Base-by-base conservation (phyloP, 2,329 filamentous ascomycete species). In the Trichophyton mentagrophytes region DNA sequence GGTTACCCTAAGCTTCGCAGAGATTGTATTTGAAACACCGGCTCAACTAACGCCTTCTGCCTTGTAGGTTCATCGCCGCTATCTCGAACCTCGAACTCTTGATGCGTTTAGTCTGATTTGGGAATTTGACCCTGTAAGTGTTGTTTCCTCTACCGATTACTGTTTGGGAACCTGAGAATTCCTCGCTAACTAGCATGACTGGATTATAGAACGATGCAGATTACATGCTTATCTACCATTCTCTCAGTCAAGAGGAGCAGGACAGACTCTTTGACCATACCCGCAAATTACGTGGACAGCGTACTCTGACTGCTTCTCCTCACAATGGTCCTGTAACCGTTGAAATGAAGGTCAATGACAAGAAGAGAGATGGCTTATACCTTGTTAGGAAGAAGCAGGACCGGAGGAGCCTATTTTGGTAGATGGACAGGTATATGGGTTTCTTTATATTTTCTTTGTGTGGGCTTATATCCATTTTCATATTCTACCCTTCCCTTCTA, bases 251-350 rank as follows among this genome's bases (percentile, higher is more conserved):
- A 66, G 81, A 82, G 63, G 82, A 89, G 69, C 87, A 89, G 68
- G 82, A 89, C 62, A 76, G 83, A 61, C 80, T 90, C 57, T 91
- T 88, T 80, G 80, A 82, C 49, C 86, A 90, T 73, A 89, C 87
- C 2, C 79, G 79, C 63, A 75, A 79, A 49, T 70, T 89, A 64
- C 84, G 85, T n/a, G 81, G 84, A 67, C 79, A 77, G 57, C 73
- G 71, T 55, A 69, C n/a, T 11, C 4, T 30, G 4, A 33, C 47
- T 27, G 53, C 6, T 13, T n/a, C 49, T 25, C 25, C 49, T 7
- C 25, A 36, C 27, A 55, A n/a, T 25, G 30, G 49, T 27, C 55
- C 42, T 25, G 33, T 42, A 8, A 44, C 42, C 2, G 56, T 58
- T 25, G 56, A 58, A 36, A 65, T 76, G 55, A 73, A 69, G 61